A percentile compares a stretch with the other conserved stretches of the same genome.
Conservation (phyloP, 1,139 yeast genomes). For the Zygosaccharomyces pseudobailii region DNA sequence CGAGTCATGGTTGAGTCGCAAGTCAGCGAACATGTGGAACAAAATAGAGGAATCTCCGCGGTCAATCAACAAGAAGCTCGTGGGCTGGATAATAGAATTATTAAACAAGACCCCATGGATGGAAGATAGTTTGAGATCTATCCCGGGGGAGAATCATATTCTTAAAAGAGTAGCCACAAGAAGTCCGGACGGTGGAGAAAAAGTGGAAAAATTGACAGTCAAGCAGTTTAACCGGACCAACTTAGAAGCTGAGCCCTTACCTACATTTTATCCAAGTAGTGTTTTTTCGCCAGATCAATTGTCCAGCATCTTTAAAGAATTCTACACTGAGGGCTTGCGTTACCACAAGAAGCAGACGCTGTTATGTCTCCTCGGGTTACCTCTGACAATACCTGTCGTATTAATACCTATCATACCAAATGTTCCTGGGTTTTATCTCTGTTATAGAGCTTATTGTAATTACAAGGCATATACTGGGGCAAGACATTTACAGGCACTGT, state of each 20-base stretch:
- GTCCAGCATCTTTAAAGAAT: conserved; percentile 22
- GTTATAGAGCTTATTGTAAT: conserved; percentile 81
- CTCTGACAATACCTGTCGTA: conserved; percentile 76
- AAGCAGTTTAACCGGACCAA: conserved; percentile 11
- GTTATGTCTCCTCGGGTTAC: conserved; percentile 58
- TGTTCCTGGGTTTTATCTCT: conserved; percentile 86
- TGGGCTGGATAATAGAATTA: conserved; percentile 38
- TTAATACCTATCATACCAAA: conserved; percentile 86
- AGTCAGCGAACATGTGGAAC: conserved; percentile 48
- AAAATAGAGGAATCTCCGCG: conserved; percentile 40
- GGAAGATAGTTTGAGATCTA: conserved; percentile 46
- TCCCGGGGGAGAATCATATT: conserved; percentile 42
- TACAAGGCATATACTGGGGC: conserved; percentile 76
- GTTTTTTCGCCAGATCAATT: conserved; percentile 23
- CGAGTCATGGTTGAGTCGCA: conserved; percentile 40
- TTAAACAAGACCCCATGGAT: conserved; percentile 47
- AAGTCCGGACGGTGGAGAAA: conserved; percentile 16
- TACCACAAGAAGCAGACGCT: conserved; percentile 44
- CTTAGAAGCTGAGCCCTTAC: conserved; percentile 12
- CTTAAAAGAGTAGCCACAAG: conserved; percentile 21
- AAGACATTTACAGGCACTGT: conserved; percentile 44
- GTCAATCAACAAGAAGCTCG: conserved; percentile 41
- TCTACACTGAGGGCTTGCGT: conserved; percentile 37
- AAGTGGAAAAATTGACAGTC: conserved; percentile 6
- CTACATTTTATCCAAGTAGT: conserved; percentile 25